A percentile compares a stretch with the other conserved stretches of the same genome.
Evolutionary conservation across 208 protist species (phyloP).

Genomic region (Wallacemonas sp.): DNA sequence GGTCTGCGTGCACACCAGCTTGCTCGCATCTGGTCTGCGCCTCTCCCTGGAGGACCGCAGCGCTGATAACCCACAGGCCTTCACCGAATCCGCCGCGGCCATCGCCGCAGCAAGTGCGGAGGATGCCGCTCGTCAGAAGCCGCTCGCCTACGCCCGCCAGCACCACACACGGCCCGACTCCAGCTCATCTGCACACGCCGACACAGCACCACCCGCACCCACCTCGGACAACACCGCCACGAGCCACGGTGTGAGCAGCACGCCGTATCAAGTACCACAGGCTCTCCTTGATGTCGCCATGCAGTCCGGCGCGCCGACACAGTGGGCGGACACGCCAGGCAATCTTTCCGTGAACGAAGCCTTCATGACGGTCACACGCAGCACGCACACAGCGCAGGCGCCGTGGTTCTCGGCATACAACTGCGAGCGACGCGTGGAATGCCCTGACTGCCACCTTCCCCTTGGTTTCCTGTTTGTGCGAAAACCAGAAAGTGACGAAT

Average conservation of each 20-base stretch:
- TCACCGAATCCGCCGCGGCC: slow-evolving; percentile 19
- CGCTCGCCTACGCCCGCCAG: background rate
- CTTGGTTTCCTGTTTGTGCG: slow-evolving; percentile 69
- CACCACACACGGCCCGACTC: too few relatives aligned
- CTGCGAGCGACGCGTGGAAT: slow-evolving; percentile 54
- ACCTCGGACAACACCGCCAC: too few relatives aligned
- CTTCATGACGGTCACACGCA: slow-evolving; percentile 61
- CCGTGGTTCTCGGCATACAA: slow-evolving; percentile 71
- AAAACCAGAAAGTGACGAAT: background rate
- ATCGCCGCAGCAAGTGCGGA: slow-evolving; percentile 11
- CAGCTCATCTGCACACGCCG: too few relatives aligned
- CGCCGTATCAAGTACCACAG: slow-evolving; percentile 25
- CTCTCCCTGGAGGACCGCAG: slow-evolving; percentile 51
- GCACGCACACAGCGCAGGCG: slow-evolving; percentile 52
- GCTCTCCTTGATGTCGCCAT: slow-evolving; percentile 37
- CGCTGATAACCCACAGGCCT: slow-evolving; percentile 13
- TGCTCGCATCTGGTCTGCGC: slow-evolving; percentile 46
- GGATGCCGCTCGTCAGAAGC: too few relatives aligned
- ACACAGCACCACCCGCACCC: too few relatives aligned
- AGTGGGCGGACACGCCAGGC: slow-evolving; percentile 44
- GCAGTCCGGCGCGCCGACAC: slow-evolving; percentile 26
- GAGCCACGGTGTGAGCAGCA: background rate
- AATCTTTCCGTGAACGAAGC: slow-evolving; percentile 75
- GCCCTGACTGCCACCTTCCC: slow-evolving; percentile 76
- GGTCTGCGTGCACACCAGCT: slow-evolving; percentile 41